Percentiles rank a stretch among this genome's conserved stretches.
phyloP scores from a whole-genome alignment of 768 basidiomycete genomes.

The Paxillus rubicundulus region DNA sequence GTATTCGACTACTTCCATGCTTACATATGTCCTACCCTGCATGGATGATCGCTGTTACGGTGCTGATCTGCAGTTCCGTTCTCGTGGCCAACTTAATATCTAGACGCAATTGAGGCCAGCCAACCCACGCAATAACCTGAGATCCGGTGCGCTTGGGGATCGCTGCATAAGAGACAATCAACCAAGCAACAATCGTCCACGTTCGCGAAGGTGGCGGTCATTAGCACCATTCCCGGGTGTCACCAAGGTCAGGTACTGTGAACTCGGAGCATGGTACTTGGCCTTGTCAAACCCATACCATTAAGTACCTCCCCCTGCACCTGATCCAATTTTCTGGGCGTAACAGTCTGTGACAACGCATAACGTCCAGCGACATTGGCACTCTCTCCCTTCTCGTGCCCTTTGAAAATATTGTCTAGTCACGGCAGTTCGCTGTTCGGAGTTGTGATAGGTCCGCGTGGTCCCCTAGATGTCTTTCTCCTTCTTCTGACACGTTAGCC shows the following conservation, averaged over 20 bases:
- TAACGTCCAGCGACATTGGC: background rate
- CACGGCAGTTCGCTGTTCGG: background rate
- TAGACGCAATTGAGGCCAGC: background rate
- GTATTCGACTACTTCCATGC: background rate
- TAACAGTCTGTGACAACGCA: background rate
- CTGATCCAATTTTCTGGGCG: background rate
- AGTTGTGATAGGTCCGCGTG: conserved; percentile 6
- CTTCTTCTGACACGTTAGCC: conserved; percentile 1
- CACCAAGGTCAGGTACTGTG: conserved; percentile 1
- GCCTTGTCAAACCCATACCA: no score
- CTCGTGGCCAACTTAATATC: background rate
- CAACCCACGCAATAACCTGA: background rate
- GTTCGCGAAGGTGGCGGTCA: conserved; percentile 13
- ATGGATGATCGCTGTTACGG: background rate
- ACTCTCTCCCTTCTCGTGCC: background rate
- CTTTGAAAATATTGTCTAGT: background rate
- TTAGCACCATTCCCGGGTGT: conserved; percentile 1
- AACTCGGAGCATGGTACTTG: conserved; percentile 3
- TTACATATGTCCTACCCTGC: background rate
- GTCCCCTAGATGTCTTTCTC: background rate
- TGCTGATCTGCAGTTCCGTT: background rate
- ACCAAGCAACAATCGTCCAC: background rate
- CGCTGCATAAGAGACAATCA: background rate
- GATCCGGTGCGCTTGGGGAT: background rate
- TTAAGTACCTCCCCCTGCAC: background rate